Evolutionary conservation across 352 stramenopile species (phyloP).

Genomic region (Halophytophthora batemanensis): DNA sequence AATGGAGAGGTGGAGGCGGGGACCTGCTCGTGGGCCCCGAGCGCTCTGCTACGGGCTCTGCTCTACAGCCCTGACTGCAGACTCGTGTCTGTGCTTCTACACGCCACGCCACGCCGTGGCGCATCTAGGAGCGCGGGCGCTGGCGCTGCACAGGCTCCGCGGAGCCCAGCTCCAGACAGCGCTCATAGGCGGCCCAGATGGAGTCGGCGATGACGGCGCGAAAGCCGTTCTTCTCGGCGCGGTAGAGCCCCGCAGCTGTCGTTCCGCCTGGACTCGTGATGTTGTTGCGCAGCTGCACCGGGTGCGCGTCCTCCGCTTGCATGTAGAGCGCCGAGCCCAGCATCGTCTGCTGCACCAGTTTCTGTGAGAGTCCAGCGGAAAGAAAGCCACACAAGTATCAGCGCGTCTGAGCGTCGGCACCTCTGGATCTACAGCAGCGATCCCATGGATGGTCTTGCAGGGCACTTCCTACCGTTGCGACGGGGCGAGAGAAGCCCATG

Average conservation of each 20-base stretch:
- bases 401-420: not conserved
- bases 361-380: slow-evolving; percentile 31
- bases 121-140: slow-evolving; percentile 50
- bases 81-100: too few relatives aligned
- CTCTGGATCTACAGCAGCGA: not conserved
- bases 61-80: not conserved
- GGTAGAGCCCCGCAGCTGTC: slow-evolving; percentile 93
- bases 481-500: slow-evolving; percentile 93
- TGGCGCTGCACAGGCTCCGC: slow-evolving; percentile 64
- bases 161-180: slow-evolving; percentile 92
- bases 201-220: slow-evolving; percentile 91
- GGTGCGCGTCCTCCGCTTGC: slow-evolving; percentile 89
- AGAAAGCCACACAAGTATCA: not conserved
- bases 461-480: slow-evolving; percentile 66
- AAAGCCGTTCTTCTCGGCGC: slow-evolving; percentile 95
- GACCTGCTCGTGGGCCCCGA: too few relatives aligned
- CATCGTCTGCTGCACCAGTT: slow-evolving; percentile 94
- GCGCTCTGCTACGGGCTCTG: too few relatives aligned
- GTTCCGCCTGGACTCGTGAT: slow-evolving; percentile 94
- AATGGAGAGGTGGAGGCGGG: not conserved
- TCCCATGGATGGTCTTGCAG: not conserved
- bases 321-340: slow-evolving; percentile 92
- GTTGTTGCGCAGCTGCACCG: slow-evolving; percentile 91
- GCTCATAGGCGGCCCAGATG: slow-evolving; percentile 95
- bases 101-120: too few relatives aligned